These are phyloP conservation scores for Hanseniaspora sp. DNA, from an alignment of 1,139 yeast genomes.

Conservation along the genomic window DNA sequence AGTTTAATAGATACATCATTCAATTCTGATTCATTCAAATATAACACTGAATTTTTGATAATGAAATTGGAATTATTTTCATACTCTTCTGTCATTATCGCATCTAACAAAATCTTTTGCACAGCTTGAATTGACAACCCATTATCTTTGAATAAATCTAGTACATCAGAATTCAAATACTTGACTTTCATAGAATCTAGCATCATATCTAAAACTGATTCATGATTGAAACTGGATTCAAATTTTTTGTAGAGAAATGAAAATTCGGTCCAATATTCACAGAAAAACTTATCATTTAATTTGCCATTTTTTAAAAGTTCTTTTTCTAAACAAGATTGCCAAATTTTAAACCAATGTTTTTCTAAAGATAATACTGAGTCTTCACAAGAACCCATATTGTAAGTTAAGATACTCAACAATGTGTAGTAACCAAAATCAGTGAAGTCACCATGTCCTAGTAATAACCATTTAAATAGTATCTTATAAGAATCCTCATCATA, in stretches of 20 bases:
- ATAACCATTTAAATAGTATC: constrained; percentile 6
- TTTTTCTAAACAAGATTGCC: background rate
- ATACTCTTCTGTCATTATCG: background rate
- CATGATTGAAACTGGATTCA: background rate
- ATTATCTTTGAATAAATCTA: background rate
- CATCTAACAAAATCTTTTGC: background rate
- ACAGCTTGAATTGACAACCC: background rate
- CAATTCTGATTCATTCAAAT: background rate
- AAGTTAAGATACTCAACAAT: background rate
- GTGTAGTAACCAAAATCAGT: constrained; percentile 2
- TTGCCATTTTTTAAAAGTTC: constrained; percentile 2
- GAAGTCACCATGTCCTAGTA: constrained; percentile 6
- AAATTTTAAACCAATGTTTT: background rate
- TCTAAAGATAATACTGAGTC: constrained; percentile 15
- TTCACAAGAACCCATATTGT: background rate
- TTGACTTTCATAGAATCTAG: background rate
- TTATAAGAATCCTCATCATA: background rate
- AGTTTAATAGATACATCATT: background rate
- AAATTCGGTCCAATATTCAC: constrained; percentile 2
- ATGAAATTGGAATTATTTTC: background rate
- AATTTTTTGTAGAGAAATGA: background rate
- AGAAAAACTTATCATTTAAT: background rate
- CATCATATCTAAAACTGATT: background rate
- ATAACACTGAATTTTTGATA: background rate
- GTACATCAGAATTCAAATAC: background rate